A percentile compares a stretch with the other conserved stretches of the same genome.
Evolutionary conservation across 2,329 filamentous ascomycete genomes (phyloP).

Genomic region (Nemania sp.): DNA sequence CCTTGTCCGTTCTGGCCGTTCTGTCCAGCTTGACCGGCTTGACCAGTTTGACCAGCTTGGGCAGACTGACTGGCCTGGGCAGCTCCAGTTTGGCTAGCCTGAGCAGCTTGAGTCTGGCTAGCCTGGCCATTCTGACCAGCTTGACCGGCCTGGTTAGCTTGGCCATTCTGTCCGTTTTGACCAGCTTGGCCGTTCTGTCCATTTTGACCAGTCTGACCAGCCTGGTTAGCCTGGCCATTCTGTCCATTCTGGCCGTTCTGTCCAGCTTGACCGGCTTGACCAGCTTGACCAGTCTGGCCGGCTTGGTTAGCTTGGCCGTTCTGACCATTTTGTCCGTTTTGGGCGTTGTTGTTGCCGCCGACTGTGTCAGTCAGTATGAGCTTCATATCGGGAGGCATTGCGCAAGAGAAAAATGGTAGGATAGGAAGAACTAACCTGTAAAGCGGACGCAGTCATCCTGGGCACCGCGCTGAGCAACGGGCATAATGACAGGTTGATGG

Average conservation of each 20-base stretch:
- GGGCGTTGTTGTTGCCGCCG: constrained; percentile 26
- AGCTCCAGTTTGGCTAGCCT: constrained; percentile 25
- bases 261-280: constrained; percentile 12
- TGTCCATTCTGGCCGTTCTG: constrained; percentile 21
- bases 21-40: constrained; percentile 12
- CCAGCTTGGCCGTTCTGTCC: constrained; percentile 29
- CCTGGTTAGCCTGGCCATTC: constrained; percentile 31
- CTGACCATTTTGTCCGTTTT: constrained; percentile 17
- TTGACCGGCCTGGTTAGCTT: constrained; percentile 26
- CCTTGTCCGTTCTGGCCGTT: constrained; percentile 18
- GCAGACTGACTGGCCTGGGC: constrained; percentile 20
- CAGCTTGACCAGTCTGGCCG: constrained; percentile 31
- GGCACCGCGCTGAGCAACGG: constrained; percentile 66
- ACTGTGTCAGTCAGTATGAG: constrained; percentile 11
- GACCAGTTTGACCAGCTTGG: constrained; percentile 29
- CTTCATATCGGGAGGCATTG: neutral
- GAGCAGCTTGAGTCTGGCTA: constrained; percentile 22
- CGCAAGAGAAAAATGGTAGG: neutral
- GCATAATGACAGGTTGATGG: constrained; percentile 69
- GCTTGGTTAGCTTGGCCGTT: too few species aligned
- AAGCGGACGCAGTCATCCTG: constrained; percentile 68
- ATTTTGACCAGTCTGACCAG: constrained; percentile 24
- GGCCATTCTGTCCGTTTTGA: constrained; percentile 28
- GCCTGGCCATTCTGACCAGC: constrained; percentile 31
- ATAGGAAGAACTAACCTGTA: constrained; percentile 45